Evolutionary conservation across 1,284 basidiomycete species (phyloP), one percentile per base, ranked within the genome.

Genomic region (Austroboletus rostrupii): DNA sequence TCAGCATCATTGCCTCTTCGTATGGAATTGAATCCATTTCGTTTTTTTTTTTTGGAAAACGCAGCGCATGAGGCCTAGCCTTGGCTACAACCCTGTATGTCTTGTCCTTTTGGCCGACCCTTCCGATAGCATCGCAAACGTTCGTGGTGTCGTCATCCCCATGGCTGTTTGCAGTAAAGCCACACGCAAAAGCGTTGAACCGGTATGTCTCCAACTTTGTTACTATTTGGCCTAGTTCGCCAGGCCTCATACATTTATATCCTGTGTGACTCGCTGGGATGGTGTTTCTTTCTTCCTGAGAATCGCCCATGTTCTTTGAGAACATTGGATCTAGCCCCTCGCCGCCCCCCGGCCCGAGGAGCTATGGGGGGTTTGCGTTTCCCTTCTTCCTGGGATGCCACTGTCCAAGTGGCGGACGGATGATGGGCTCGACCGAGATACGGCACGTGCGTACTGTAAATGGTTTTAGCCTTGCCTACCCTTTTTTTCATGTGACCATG

Each of bases 1-100:
- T 40, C 49, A 17, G 20, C 36, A 16, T 49, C 61, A 61, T 43
- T 48, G 53, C 56, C 56, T 45, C 29, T 19, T 37, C 17, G 35
- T 14, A 13, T 33, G 12, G 20, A 8, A 20, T 19, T 17, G 23
- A 23, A 17, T 9, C 38, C 23, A 36, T 31, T 39, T 49, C 56
- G 33, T 43, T 46, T 26, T 23, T 49, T 43, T 46, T 26, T 23
- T 49, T 32, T 14, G 40, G 29, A 41, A 28, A 20, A 20, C 19
- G n/a, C 36, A 17, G 20, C 38, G 35, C 35, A 36, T 7, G 19
- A 36, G 32, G 32, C 32, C 32, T 33, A 13, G 13, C 16, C 9
- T 16, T 19, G 14, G 16, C 16, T 19, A n/a, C 16, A n/a, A 36
- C 16, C 9, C 16, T 19, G n/a, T n/a, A 36, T n/a, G 3, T 5